A percentile compares a stretch with the other conserved stretches of the same genome.
These are phyloP conservation scores for Thermothielavioides terrestris DNA, from an alignment of 495 filamentous ascomycete species.

Conservation along the genomic window DNA sequence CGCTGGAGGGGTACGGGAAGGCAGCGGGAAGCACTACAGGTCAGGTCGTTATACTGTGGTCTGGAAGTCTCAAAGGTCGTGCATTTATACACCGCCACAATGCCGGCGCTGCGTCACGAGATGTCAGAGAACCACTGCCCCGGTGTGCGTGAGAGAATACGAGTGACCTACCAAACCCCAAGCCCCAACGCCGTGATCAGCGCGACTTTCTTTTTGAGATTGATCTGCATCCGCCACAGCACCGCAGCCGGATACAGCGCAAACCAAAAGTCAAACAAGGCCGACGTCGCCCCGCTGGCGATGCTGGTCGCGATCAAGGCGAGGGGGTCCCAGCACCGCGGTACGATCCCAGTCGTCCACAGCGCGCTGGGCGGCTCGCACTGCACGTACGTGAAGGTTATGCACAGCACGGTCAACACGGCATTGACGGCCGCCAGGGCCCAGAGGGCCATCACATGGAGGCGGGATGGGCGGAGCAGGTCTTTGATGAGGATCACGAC, in stretches of 20 bases:
- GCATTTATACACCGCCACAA: not conserved
- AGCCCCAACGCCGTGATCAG: slow-evolving; percentile 17
- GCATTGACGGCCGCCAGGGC: slow-evolving; percentile 11
- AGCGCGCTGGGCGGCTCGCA: slow-evolving; percentile 18
- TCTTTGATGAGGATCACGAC: slow-evolving; percentile 19
- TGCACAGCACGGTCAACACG: slow-evolving; percentile 7
- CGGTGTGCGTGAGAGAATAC: too few relatives aligned
- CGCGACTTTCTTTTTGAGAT: slow-evolving; percentile 22
- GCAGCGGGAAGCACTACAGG: too few relatives aligned
- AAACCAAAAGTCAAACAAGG: slow-evolving; percentile 22
- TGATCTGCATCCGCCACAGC: slow-evolving; percentile 8
- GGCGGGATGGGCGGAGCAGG: slow-evolving; percentile 12
- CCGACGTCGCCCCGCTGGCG: slow-evolving; percentile 11
- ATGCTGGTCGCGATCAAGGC: slow-evolving; percentile 17
- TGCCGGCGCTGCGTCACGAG: not conserved
- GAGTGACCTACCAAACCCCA: slow-evolving; percentile 23
- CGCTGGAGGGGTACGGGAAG: too few relatives aligned
- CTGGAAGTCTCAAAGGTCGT: not conserved
- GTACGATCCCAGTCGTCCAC: too few relatives aligned
- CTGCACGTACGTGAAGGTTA: slow-evolving; percentile 20
- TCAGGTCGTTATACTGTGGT: not conserved
- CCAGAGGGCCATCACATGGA: slow-evolving; percentile 17
- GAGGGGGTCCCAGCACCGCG: slow-evolving; percentile 18
- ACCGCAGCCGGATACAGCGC: slow-evolving; percentile 17
- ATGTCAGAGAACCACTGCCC: too few relatives aligned